Base-by-base conservation (phyloP, 2,329 filamentous ascomycete species). In the Metarhizium robertsii region DNA sequence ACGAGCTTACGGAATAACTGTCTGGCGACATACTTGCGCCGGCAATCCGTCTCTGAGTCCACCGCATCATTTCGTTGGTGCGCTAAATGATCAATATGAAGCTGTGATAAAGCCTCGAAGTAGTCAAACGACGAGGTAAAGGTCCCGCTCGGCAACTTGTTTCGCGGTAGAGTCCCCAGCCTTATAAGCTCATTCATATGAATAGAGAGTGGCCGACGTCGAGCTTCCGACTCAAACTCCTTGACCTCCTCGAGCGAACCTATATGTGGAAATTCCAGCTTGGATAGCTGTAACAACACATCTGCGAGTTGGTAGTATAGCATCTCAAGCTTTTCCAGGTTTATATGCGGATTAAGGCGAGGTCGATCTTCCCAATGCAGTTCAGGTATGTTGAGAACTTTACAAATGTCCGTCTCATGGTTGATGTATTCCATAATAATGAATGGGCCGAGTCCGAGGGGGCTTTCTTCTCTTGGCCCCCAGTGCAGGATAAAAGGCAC, bases 31-130 rank as follows among this genome's bases (percentile, higher is more conserved):
- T 66, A 72, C 46, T 67, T 69, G n/a, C 65, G 63, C 4, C 64
- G 56, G 43, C 65, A 65, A 53, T 67, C 65, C 4, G 65, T 64
- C 5, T 61, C 60, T 1, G 62, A 66, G 2, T 65, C 57, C 4
- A 72, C 62, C 18, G 67, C 66, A 56, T 73, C 65, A 56, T 75
- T 74, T 8, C 65, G 65, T 55, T 76, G 73, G n/a, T 46, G 29
- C 36, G 10, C 7, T 64, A 53, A 20, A 48, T 53, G 52, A 36
- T 51, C 53, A 36, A 36, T 7, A 18, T 51, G 47, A 6, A 55
- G 38, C n/a, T 55, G 36, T 25, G 53, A 34, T 4, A 55, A 14
- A 3, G 52, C 52, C 14, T 42, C 32, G 8, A 50, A 49, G 46
- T 50, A 49, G 16, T 49, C 18, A n/a, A 3, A 51, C 7, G 48